phyloP scores from a whole-genome alignment of 345 rosid species.

The Ailanthus altissimus region DNA sequence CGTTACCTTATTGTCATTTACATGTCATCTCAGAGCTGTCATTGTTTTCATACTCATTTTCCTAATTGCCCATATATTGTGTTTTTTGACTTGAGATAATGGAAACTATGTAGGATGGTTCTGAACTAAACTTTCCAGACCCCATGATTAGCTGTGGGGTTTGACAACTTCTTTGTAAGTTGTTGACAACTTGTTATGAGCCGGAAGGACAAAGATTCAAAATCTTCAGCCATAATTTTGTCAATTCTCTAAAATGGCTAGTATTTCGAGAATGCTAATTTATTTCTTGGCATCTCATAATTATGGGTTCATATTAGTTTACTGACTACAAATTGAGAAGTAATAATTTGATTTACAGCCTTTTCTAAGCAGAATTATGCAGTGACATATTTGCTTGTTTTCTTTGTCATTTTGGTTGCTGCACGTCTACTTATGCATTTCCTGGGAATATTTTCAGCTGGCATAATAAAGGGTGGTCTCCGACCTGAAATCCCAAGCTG shows the following conservation, averaged over 20 bases:
- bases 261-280: neutral
- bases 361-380: neutral
- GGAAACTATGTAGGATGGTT: neutral
- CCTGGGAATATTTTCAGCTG: constrained; percentile 31
- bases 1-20: neutral
- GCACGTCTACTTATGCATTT: neutral
- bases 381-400: neutral
- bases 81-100: neutral
- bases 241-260: neutral
- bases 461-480: constrained; percentile 36
- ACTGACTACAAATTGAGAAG: neutral
- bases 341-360: neutral
- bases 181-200: neutral
- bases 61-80: neutral
- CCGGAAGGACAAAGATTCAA: neutral
- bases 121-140: neutral
- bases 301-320: neutral
- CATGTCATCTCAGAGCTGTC: neutral
- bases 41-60: neutral
- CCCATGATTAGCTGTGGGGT: neutral
- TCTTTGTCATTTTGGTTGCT: neutral
- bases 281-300: neutral
- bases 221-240: neutral
- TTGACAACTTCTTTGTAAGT: neutral
- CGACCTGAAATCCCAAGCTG: constrained; percentile 45